These are phyloP conservation scores for Cryphonectria carpinicola DNA, from an alignment of 2,329 filamentous ascomycete species.

Conservation along the genomic window DNA sequence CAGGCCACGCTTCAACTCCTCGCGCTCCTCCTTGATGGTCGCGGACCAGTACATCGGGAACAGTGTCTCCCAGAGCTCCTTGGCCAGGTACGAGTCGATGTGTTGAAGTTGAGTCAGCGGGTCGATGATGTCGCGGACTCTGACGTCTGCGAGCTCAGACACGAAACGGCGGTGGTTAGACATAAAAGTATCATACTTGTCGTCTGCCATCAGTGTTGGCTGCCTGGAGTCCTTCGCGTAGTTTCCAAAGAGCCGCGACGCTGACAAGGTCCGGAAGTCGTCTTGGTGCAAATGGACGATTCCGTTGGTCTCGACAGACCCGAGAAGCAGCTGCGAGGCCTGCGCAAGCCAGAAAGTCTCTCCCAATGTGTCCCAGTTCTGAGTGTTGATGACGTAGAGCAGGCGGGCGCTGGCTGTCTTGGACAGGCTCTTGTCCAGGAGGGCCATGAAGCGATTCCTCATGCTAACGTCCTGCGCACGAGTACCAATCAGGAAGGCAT, in stretches of 20 bases:
- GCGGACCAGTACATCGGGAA: slow-evolving; percentile 96
- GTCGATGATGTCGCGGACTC: slow-evolving; percentile 85
- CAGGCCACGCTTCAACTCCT: slow-evolving; percentile 87
- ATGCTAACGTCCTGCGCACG: slow-evolving; percentile 93
- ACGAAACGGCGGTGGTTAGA: slow-evolving; percentile 81
- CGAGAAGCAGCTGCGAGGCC: slow-evolving; percentile 89
- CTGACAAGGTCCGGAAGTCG: slow-evolving; percentile 79
- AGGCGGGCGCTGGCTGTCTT: slow-evolving; percentile 87
- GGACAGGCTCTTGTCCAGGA: slow-evolving; percentile 95
- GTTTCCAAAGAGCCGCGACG: slow-evolving; percentile 73
- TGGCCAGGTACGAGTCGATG: slow-evolving; percentile 77
- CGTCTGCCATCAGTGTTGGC: slow-evolving; percentile 75
- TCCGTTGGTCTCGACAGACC: slow-evolving; percentile 85
- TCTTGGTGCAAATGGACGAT: slow-evolving; percentile 77
- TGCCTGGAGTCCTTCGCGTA: slow-evolving; percentile 71
- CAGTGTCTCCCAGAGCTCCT: slow-evolving; percentile 86
- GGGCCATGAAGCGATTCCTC: slow-evolving; percentile 94
- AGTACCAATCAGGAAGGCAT: slow-evolving; percentile 95
- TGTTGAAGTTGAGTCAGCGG: slow-evolving; percentile 93
- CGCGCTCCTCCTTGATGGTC: slow-evolving; percentile 82
- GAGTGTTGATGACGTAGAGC: slow-evolving; percentile 84
- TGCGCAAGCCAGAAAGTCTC: slow-evolving; percentile 98
- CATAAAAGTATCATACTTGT: slow-evolving; percentile 80
- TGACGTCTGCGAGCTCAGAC: slow-evolving; percentile 80
- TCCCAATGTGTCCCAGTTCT: slow-evolving; percentile 95